Evolutionary conservation across 257 asterid genomes (phyloP).

Genomic region (Primulina huaijiensis): DNA sequence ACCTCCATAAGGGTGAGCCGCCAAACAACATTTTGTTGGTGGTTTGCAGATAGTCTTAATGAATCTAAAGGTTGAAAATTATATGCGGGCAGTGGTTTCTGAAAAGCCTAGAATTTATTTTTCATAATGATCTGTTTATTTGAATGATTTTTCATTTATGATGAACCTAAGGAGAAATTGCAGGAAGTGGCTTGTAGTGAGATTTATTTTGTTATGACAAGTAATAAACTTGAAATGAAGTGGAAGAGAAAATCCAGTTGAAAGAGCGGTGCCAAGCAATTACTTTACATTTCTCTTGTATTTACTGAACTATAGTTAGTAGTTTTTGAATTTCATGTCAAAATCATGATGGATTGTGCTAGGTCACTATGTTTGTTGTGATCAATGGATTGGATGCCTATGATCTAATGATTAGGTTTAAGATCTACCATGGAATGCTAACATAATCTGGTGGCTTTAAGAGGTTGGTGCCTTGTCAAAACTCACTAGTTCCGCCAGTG

Average conservation of each 20-base stretch:
- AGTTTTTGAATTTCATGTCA: not conserved
- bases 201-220: constrained; percentile 7
- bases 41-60: constrained; percentile 1
- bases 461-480: not conserved
- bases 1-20: not conserved
- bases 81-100: not conserved
- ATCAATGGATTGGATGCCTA: not conserved
- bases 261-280: not conserved
- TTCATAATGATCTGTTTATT: constrained; percentile 13
- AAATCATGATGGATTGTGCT: not conserved
- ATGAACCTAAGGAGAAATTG: not conserved
- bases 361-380: not conserved
- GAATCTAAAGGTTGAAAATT: not conserved
- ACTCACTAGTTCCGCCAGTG: not conserved
- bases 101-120: constrained; percentile 17
- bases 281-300: not conserved
- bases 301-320: not conserved
- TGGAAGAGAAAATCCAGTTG: not conserved
- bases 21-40: not conserved
- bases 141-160: not conserved
- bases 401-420: no score
- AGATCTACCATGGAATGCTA: not conserved
- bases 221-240: not conserved
- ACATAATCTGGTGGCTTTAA: not conserved
- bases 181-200: not conserved